Percentiles rank a stretch among this genome's conserved stretches.
phyloP scores from a whole-genome alignment of 75 land plant species.

The Pinus taeda region DNA sequence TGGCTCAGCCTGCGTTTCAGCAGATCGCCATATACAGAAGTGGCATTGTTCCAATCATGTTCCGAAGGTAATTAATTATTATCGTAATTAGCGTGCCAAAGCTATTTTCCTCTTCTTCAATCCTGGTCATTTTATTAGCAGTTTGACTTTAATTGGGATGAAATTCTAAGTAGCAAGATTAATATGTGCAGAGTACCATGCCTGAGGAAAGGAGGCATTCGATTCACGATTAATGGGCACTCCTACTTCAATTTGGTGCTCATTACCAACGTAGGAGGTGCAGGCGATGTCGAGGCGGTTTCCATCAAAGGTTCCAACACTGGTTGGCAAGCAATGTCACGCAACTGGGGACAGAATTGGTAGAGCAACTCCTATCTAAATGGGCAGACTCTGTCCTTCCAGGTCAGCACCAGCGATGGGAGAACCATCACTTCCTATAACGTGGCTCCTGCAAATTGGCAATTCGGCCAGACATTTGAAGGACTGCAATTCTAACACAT shows the following conservation, averaged over 20 bases:
- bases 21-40: slow-evolving; percentile 5
- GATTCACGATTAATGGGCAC: background rate
- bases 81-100: background rate
- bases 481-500: slow-evolving; percentile 29
- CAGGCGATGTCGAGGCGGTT: slow-evolving; percentile 63
- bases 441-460: slow-evolving; percentile 49
- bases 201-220: background rate
- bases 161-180: background rate
- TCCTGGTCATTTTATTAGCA: background rate
- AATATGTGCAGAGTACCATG: background rate
- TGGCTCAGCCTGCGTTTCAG: slow-evolving; percentile 7
- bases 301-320: slow-evolving; percentile 69
- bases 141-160: background rate
- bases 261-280: slow-evolving; percentile 78
- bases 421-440: slow-evolving; percentile 33
- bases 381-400: slow-evolving; percentile 70
- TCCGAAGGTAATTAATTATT: background rate
- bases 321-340: slow-evolving; percentile 69
- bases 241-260: slow-evolving; percentile 60
- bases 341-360: slow-evolving; percentile 95
- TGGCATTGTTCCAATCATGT: slow-evolving; percentile 6
- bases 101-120: background rate
- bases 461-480: slow-evolving; percentile 48
- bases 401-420: slow-evolving; percentile 58
- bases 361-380: slow-evolving; percentile 54